Evolutionary conservation across 176 grass and related monocot species (phyloP).

Genomic region (Miscanthus lutarioriparius): DNA sequence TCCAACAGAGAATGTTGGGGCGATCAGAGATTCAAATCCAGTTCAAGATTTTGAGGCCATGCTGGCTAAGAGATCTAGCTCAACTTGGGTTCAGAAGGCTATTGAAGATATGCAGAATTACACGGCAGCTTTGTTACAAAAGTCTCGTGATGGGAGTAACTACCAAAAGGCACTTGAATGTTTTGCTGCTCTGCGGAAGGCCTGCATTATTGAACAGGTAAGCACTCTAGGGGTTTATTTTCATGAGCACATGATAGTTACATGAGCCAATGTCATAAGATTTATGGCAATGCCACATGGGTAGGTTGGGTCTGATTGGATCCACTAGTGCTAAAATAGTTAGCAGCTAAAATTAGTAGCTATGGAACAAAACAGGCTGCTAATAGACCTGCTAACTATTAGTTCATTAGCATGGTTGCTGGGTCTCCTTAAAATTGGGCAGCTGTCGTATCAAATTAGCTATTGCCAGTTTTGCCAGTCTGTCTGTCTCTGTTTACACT

Average conservation of each 20-base stretch:
- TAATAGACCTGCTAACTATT: not conserved
- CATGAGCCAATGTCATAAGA: not conserved
- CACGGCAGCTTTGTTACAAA: conserved; percentile 54
- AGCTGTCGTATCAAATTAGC: not conserved
- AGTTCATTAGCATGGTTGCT: conserved; percentile 13
- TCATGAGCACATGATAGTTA: conserved; percentile 2
- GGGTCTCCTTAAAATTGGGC: not conserved
- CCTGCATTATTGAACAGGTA: conserved; percentile 97
- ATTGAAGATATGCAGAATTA: conserved; percentile 78
- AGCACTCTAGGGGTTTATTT: not conserved
- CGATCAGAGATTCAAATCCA: conserved; percentile 68
- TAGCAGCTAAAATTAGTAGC: not conserved
- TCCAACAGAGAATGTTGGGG: conserved; percentile 37
- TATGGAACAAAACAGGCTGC: not conserved
- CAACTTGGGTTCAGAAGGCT: conserved; percentile 72
- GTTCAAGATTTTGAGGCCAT: conserved; percentile 90
- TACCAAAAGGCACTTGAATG: conserved; percentile 74
- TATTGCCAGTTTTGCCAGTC: not conserved
- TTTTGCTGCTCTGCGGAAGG: conserved; percentile 69
- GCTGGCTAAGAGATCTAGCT: conserved; percentile 76
- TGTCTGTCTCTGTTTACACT: not conserved
- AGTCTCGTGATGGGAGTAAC: conserved; percentile 49
- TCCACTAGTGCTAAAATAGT: not conserved
- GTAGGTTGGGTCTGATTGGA: not conserved
- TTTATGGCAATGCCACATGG: conserved; percentile 6